Base-by-base conservation (phyloP, 805 yeast genomes). In the Ogataea henricii region DNA sequence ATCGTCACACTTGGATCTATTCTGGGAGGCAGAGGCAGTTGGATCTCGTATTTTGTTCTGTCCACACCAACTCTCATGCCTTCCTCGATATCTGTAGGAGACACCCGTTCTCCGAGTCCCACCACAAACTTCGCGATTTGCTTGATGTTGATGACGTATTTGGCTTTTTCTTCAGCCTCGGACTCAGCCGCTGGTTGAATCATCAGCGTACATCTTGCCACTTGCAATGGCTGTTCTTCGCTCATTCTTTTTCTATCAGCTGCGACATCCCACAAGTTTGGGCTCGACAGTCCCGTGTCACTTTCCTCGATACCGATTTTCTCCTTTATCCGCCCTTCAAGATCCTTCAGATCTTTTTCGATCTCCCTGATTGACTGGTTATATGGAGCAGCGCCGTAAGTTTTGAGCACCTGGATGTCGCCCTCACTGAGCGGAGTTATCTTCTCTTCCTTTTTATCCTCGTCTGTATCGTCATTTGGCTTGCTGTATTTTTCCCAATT, bases 21-120 rank as follows among this genome's bases (percentile, higher is more conserved):
- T 64, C 96, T 78, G 47, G 99, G 99, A 9, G 99, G 99, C 56
- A 94, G 77, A 25, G 99, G 99, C 62, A 94, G 77, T 76, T 92
- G 96, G 64, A 94, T 95, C 68, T 91, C 96, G 71, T 94, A 94
- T 70, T 92, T 92, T 62, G 88, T 90, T 69, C 99, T 83, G 67
- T 95, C 99, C 48, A 94, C 99, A 63, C 99, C 99, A 32, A 94
- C 98, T 67, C 99, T 82, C 99, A 94, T 95, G 45, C 99, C 98
- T 70, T 95, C 99, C 71, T 94, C 99, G 48, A 94, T 91, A 77
- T 94, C 99, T 0, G 99, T 94, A 29, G 99, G 99, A 12, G 96
- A 87, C 10, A 94, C 97, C 55, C 96, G 82, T 67, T 95, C 97
- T 40, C 98, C 99, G 51, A 94, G 75, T 3, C 92, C 95, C 40